These are phyloP conservation scores for Penicillium riverlandense DNA, from an alignment of 495 filamentous ascomycete genomes.

Conservation along the genomic window DNA sequence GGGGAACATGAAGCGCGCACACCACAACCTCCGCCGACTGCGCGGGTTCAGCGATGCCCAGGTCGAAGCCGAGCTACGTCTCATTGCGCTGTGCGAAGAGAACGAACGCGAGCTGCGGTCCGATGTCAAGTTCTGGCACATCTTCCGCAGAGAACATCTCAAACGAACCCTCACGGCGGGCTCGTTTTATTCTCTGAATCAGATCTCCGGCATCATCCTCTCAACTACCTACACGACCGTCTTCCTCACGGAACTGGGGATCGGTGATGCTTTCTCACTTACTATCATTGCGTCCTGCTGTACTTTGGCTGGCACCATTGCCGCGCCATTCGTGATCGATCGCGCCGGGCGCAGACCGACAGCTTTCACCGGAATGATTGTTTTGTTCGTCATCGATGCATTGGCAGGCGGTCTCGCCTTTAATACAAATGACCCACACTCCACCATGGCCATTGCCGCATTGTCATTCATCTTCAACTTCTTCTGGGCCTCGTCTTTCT, in stretches of 20 bases:
- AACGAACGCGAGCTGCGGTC: conserved; percentile 17
- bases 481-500: conserved; percentile 32
- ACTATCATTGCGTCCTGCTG: conserved; percentile 33
- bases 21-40: conserved; percentile 23
- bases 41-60: conserved; percentile 25
- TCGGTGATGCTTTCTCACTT: conserved; percentile 21
- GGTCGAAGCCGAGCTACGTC: conserved; percentile 23
- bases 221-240: conserved; percentile 33
- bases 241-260: conserved; percentile 26
- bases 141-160: conserved; percentile 26
- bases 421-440: conserved; percentile 7
- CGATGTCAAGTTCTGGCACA: conserved; percentile 28
- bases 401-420: conserved; percentile 26
- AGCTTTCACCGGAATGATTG: conserved; percentile 24
- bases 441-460: conserved; percentile 15
- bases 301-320: conserved; percentile 30
- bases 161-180: conserved; percentile 28
- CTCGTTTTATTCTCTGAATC: conserved; percentile 33
- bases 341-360: conserved; percentile 30
- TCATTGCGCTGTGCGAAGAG: conserved; percentile 24
- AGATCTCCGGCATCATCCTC: conserved; percentile 31
- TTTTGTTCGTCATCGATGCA: conserved; percentile 21
- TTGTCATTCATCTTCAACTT: conserved; percentile 33
- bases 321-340: conserved; percentile 30
- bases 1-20: conserved; percentile 29